These are phyloP conservation scores for Candida patagonica DNA, from an alignment of 805 yeast genomes.

Conservation along the genomic window DNA sequence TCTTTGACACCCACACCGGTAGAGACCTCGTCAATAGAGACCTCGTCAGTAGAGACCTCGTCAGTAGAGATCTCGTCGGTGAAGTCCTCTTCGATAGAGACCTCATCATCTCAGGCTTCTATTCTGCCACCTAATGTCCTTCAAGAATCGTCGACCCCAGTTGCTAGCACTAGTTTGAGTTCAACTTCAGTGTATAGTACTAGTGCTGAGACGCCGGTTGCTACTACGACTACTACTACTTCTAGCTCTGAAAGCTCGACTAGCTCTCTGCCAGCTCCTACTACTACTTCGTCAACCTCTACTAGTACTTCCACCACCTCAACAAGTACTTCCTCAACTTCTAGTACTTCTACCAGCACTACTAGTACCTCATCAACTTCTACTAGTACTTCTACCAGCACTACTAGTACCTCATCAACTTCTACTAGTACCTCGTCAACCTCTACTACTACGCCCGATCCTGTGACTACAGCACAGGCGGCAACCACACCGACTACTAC, in stretches of 20 bases:
- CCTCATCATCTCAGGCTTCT: not conserved
- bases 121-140: not conserved
- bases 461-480: constrained; percentile 8
- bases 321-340: constrained; percentile 22
- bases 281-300: constrained; percentile 8
- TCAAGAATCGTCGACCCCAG: constrained; percentile 21
- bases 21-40: too few relatives aligned
- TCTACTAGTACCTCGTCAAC: constrained; percentile 15
- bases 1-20: not conserved
- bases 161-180: constrained; percentile 16
- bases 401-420: constrained; percentile 21
- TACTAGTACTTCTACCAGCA: constrained; percentile 20
- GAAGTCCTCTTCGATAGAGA: not conserved
- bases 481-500: constrained; percentile 12
- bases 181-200: constrained; percentile 17
- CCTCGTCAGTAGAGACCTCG: too few relatives aligned
- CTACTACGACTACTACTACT: constrained; percentile 26
- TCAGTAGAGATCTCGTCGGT: too few relatives aligned
- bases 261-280: constrained; percentile 1
- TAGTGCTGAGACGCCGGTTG: constrained; percentile 20
- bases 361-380: constrained; percentile 18
- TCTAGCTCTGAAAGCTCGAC: too few relatives aligned
- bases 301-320: constrained; percentile 15
- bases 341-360: constrained; percentile 19
- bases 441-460: constrained; percentile 6